Percentiles rank a stretch among this genome's conserved stretches.
These are phyloP conservation scores for Chlorella vulgaris DNA, from an alignment of 139 green algal genomes.

Conservation along the genomic window DNA sequence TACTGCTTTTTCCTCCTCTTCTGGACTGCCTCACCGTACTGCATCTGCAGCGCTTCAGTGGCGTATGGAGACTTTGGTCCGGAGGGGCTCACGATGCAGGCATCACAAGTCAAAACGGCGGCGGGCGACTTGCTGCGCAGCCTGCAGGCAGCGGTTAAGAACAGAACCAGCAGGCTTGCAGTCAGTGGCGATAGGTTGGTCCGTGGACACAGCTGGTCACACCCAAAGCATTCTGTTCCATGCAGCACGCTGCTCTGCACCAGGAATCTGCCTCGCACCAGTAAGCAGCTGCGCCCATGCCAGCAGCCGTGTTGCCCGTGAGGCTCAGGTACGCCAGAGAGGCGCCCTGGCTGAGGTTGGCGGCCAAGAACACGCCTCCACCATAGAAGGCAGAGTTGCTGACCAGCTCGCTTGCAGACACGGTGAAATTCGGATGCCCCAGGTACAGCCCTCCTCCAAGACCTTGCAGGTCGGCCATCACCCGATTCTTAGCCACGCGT, in stretches of 20 bases:
- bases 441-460: constrained; percentile 32
- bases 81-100: not conserved
- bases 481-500: not conserved
- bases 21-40: not conserved
- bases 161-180: not conserved
- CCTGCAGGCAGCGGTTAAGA: constrained; percentile 10
- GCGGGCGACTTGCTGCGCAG: not conserved
- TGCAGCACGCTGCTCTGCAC: not conserved
- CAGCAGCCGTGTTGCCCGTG: not conserved
- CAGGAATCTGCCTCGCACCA: too few relatives aligned
- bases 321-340: not conserved
- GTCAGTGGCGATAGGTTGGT: too few relatives aligned
- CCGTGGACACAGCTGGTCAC: too few relatives aligned
- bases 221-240: too few relatives aligned
- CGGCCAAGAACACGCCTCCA: constrained; percentile 31
- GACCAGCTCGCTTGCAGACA: not conserved
- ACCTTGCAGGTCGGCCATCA: not conserved
- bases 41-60: constrained; percentile 13
- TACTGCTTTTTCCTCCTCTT: not conserved
- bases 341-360: constrained; percentile 6
- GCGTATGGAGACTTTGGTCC: not conserved
- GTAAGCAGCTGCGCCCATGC: constrained; percentile 13
- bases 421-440: constrained; percentile 7
- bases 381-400: constrained; percentile 32
- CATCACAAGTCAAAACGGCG: not conserved